Base-by-base conservation (phyloP, 495 filamentous ascomycete genomes). In the Annulohypoxylon bovei region DNA sequence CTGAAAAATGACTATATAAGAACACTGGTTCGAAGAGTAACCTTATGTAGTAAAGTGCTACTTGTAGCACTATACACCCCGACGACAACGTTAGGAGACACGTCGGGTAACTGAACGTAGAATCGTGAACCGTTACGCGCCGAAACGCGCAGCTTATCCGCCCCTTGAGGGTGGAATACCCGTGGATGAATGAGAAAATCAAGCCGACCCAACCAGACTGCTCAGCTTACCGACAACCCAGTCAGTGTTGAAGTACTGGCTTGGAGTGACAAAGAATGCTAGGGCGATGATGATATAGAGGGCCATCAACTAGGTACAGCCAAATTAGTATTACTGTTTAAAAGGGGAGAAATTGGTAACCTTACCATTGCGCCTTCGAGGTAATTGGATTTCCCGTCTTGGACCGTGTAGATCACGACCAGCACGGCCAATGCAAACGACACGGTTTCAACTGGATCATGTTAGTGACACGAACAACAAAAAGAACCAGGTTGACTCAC, bases 381-480 rank as follows among this genome's bases (percentile, higher is more conserved):
- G 65, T 97, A 98, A 76, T 98, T 98, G 12, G 90, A 93, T 82
- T 95, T 95, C 59, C 95, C 95, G 78, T 98, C 95, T 76, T 95
- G 91, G 62, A 96, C 92, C 6, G 96, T 88, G 79, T 97, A 93
- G 35, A 94, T 97, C 16, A 97, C 94, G 42, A 98, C 93, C 67
- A 97, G 79, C 0, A 95, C 93, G 33, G 89, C 90, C 62, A 98
- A 82, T 59, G 94, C 97, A 80, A 98, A 97, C 1, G 95, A 91
- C 33, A 98, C 92, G 0, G 95, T 98, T 82, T 97, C 93, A 72
- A 98, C 96, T 73, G 47, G 47, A 46, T 9, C 0, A 3, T 1
- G 62, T 78, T 64, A 75, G 72, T 33, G 14, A 44, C 18, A 28
- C 22, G 23, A 22, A 44, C 18, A 66, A 20, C 5, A 28, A 9